phyloP scores from a whole-genome alignment of 1,284 basidiomycete genomes.

The Cryptococcus sp. region DNA sequence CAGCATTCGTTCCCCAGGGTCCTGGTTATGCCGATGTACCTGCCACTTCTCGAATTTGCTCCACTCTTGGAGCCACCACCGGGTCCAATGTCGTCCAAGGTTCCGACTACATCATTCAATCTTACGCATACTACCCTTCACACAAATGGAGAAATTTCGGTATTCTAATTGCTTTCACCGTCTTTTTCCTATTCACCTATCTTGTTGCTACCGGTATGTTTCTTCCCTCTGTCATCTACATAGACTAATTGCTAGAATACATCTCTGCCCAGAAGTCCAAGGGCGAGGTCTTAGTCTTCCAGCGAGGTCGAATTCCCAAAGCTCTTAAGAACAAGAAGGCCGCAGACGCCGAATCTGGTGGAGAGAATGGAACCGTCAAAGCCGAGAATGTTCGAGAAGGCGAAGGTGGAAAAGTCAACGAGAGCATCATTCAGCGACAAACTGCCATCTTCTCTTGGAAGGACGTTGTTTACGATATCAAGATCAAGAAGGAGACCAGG shows the following conservation, averaged over 20 bases:
- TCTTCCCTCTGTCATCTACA: not conserved
- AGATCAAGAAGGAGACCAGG: constrained; percentile 57
- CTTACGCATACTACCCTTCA: constrained; percentile 60
- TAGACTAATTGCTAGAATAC: constrained; percentile 37
- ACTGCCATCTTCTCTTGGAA: constrained; percentile 50
- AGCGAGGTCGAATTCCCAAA: constrained; percentile 47
- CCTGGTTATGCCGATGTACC: constrained; percentile 37
- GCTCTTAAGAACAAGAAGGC: constrained; percentile 21
- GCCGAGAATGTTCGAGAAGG: constrained; percentile 12
- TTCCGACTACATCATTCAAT: constrained; percentile 55
- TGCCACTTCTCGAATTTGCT: constrained; percentile 46
- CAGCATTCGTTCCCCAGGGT: constrained; percentile 41
- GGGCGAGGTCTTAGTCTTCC: constrained; percentile 54
- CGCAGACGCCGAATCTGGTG: constrained; percentile 22
- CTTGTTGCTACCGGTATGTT: constrained; percentile 52
- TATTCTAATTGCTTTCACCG: constrained; percentile 55
- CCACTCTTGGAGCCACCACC: constrained; percentile 46
- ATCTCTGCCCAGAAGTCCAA: constrained; percentile 52
- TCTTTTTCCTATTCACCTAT: constrained; percentile 53
- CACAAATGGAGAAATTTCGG: constrained; percentile 67
- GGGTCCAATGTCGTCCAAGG: constrained; percentile 49
- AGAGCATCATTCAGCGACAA: constrained; percentile 42
- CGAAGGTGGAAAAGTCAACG: constrained; percentile 5
- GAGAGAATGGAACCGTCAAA: constrained; percentile 5
- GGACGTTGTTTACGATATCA: constrained; percentile 58